Percentiles rank a stretch among this genome's conserved stretches.
These are phyloP conservation scores for Rhytidiadelphus loreus DNA, from an alignment of 225 moss, liverwort and hornwort genomes.

Conservation along the genomic window DNA sequence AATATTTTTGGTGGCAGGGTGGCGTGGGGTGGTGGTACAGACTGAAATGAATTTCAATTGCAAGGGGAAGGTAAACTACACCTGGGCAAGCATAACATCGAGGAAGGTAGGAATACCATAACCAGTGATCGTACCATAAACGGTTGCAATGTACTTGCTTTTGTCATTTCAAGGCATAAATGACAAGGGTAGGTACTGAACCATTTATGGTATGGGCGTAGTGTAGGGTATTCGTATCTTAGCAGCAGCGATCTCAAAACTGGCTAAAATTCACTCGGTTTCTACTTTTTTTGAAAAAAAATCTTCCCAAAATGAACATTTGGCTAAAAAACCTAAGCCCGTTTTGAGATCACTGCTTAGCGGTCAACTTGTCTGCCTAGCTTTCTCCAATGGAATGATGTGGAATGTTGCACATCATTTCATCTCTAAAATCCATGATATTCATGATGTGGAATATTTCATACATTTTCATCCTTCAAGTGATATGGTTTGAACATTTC, in stretches of 20 bases:
- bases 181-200: neutral
- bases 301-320: too few species aligned
- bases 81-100: neutral
- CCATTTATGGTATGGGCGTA: fast-evolving
- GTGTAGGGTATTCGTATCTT: neutral
- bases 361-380: too few species aligned
- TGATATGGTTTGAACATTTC: neutral
- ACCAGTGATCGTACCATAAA: neutral
- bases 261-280: too few species aligned
- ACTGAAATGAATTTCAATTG: neutral
- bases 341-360: too few species aligned
- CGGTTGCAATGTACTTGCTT: too few species aligned
- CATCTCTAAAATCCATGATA: too few species aligned
- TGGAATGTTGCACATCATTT: neutral
- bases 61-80: neutral
- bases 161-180: neutral
- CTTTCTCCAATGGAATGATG: neutral
- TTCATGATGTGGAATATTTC: too few species aligned
- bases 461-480: neutral
- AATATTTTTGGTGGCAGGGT: too few species aligned
- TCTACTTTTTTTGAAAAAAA: too few species aligned
- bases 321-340: too few species aligned
- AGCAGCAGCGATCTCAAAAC: too few species aligned
- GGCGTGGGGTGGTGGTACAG: neutral
- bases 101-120: neutral